Conservation (phyloP, 1,284 basidiomycete species). For the Cryptococcus wingfieldii region DNA sequence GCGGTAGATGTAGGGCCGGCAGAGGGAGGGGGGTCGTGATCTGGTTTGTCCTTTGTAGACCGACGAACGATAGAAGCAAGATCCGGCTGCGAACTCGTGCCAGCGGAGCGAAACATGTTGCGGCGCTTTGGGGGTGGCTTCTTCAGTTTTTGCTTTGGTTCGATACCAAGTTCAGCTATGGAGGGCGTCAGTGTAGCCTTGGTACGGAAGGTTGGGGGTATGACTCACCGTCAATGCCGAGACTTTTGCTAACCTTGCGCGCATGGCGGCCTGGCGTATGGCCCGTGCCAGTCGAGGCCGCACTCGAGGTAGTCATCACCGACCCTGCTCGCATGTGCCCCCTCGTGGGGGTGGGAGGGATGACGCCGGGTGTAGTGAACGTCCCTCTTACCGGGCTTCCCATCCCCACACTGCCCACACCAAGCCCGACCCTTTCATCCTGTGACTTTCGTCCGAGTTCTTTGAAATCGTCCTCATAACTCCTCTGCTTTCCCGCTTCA, state of each 20-base stretch:
- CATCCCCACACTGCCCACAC: constrained; percentile 1
- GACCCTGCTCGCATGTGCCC: constrained; percentile 8
- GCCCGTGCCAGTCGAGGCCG: constrained; percentile 4
- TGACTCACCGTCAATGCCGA: constrained; percentile 41
- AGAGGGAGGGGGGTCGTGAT: background rate
- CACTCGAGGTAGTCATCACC: constrained; percentile 9
- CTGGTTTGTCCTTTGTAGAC: constrained; percentile 58
- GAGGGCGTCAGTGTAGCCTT: background rate
- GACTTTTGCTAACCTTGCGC: constrained; percentile 16
- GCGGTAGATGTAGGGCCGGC: constrained; percentile 4
- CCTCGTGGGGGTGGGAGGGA: constrained; percentile 30
- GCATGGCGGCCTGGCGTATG: constrained; percentile 6
- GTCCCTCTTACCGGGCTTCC: constrained; percentile 3
- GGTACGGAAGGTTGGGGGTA: background rate
- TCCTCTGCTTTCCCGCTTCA: constrained; percentile 21
- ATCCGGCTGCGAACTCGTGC: constrained; percentile 82
- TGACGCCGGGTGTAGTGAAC: constrained; percentile 12
- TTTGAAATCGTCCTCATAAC: constrained; percentile 33
- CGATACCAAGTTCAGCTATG: constrained; percentile 25
- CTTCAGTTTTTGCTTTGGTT: constrained; percentile 16
- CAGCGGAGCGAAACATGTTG: constrained; percentile 78
- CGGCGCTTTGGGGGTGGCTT: constrained; percentile 57
- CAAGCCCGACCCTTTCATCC: constrained; percentile 1
- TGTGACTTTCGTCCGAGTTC: background rate
- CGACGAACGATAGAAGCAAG: constrained; percentile 75